Evolutionary conservation across 129 eudicot genomes (phyloP).

Genomic region (Kitagawia praeruptora): DNA sequence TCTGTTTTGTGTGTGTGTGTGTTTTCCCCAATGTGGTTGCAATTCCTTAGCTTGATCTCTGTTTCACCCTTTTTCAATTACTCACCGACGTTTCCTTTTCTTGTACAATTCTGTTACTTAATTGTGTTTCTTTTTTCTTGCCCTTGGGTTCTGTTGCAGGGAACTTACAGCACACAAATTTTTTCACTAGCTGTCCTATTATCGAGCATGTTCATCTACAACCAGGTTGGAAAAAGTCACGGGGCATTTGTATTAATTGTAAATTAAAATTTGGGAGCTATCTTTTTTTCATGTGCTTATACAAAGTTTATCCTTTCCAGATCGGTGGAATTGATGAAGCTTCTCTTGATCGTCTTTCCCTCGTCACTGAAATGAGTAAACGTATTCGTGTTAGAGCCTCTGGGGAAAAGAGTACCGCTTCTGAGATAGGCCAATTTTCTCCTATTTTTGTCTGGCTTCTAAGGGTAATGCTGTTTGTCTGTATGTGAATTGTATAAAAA

Average conservation of each 20-base stretch:
- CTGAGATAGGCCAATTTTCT: conserved; percentile 95
- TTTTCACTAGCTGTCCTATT: conserved; percentile 93
- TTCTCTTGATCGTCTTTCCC: conserved; percentile 97
- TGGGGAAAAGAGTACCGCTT: conserved; percentile 76
- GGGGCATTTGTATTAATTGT: not conserved
- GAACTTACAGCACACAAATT: conserved; percentile 93
- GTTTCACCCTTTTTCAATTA: not conserved
- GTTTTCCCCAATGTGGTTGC: not conserved
- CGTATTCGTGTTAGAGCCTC: conserved; percentile 97
- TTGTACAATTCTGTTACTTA: not conserved
- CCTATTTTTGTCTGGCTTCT: conserved; percentile 99
- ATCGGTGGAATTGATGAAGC: conserved; percentile 99
- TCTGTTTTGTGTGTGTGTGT: not conserved
- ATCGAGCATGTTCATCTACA: conserved; percentile 97
- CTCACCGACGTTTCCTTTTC: not conserved
- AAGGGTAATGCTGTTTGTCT: conserved; percentile 49
- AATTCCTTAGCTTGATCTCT: not conserved
- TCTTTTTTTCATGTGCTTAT: conserved; percentile 6
- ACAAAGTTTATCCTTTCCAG: conserved; percentile 24
- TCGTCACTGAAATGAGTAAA: conserved; percentile 97
- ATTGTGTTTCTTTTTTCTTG: not conserved
- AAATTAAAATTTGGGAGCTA: not conserved
- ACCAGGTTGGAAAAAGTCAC: conserved; percentile 53
- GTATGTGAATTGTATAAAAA: not conserved
- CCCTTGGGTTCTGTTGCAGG: conserved; percentile 41